phyloP scores from a whole-genome alignment of 805 yeast species.

The Myxozyma melibiosi region DNA sequence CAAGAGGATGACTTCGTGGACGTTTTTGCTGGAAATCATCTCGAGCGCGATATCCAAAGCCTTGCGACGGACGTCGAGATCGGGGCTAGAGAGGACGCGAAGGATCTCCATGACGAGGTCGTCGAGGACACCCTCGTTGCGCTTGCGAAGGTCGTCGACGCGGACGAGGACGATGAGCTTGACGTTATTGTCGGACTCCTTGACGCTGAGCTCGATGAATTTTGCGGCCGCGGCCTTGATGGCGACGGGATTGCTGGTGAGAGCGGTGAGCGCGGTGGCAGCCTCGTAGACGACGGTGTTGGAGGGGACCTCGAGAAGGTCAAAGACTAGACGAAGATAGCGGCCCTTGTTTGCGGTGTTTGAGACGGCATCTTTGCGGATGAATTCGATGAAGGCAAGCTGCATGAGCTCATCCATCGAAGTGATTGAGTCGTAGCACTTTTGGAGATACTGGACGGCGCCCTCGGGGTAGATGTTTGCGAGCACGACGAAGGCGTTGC shows the following conservation, averaged over 20 bases:
- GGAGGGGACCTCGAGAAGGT: conserved; percentile 67
- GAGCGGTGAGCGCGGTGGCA: conserved; percentile 71
- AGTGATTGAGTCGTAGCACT: conserved; percentile 60
- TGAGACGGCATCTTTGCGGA: conserved; percentile 73
- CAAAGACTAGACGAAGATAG: conserved; percentile 72
- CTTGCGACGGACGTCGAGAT: conserved; percentile 84
- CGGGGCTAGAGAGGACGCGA: conserved; percentile 83
- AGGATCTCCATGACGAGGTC: conserved; percentile 83
- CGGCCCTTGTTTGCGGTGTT: conserved; percentile 67
- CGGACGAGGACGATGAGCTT: conserved; percentile 89
- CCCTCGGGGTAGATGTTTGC: conserved; percentile 80
- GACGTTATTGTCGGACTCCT: conserved; percentile 93
- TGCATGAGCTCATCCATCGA: conserved; percentile 81
- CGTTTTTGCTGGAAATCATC: conserved; percentile 82
- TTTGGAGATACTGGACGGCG: conserved; percentile 80
- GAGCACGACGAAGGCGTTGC: conserved; percentile 91
- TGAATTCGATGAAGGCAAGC: conserved; percentile 86
- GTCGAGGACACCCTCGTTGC: conserved; percentile 79
- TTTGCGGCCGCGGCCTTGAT: conserved; percentile 79
- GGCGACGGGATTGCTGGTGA: conserved; percentile 61
- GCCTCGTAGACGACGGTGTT: conserved; percentile 87
- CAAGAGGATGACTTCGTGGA: conserved; percentile 88
- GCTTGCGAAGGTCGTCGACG: conserved; percentile 70
- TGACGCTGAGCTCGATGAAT: conserved; percentile 83
- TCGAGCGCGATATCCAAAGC: conserved; percentile 83